Evolutionary conservation across 2,329 filamentous ascomycete species (phyloP), one percentile per base, ranked within the genome.

Genomic region (Aspergillus candidus): DNA sequence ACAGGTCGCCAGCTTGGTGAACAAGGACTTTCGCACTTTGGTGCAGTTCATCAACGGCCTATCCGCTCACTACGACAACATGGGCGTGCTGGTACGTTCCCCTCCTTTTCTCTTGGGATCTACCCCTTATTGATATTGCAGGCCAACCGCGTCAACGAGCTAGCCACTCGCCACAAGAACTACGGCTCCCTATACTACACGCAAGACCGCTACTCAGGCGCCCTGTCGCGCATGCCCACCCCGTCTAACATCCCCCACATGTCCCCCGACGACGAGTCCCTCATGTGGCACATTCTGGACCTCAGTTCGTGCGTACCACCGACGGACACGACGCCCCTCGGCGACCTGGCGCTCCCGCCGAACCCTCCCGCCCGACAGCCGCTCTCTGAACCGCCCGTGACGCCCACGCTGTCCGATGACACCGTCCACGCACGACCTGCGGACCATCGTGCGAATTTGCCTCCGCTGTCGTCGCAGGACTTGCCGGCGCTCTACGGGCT

Each of bases 221-320:
- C 45, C 7, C 38, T 58, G 3, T 50, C 55, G 2, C 55, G 46
- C 29, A 59, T 59, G 55, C 52, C 55, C 8, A 58, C 55, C 0
- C 48, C 56, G 1, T 52, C 55, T 6, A 58, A 53, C 33, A 46
- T 59, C 13, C 56, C 55, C 4, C 36, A 53, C 31, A 58, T 59
- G 56, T 58, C 56, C 2, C 27, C 32, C 3, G 50, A 54, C 35
- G 56, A 59, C 14, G 56, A 59, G 29, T 35, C 38, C 14, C 40
- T 59, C 4, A 55, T 58, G 54, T 59, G 56, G 56, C 48, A 57
- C 35, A 59, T 59, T 18, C 50, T 59, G 4, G 56, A 59, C 43
- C 41, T 59, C 7, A 47, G 51, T 18, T 51, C 52, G 4, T 57
- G 47, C 2, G 52, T 44, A 5, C 40, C 35, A 5, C 38, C 43